Base-by-base conservation (phyloP, 495 filamentous ascomycete species). In the Xylaria bambusicola region DNA sequence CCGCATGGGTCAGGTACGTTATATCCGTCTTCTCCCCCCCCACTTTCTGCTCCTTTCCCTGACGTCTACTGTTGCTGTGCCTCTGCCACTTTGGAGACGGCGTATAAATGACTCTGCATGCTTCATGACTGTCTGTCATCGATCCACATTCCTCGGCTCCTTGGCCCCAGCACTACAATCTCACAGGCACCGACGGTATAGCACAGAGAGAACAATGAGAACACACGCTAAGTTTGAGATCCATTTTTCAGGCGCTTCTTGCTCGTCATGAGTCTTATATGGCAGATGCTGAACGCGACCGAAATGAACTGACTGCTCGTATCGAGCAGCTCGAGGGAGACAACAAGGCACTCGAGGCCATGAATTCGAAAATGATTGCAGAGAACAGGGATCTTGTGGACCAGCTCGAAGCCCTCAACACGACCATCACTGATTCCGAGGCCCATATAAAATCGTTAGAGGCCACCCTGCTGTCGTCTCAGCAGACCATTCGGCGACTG, bases 201-300 rank as follows among this genome's bases (percentile, higher is more conserved):
- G 36, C 6, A 62, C 58, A 48, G 58, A 46, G n/a, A 49, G 60
- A 63, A 64, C 68, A 46, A 82, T 81, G 75, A 47, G 48, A 6
- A 57, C 49, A 18, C 56, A 15, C 47, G 61, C 24, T 60, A 56
- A n/a, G n/a, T 66, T 86, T 91, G 74, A 91, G 84, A 17, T 90
- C 89, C 75, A 72, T 86, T 40, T 74, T 91, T 52, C 87, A 97
- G 93, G 90, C 93, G 33, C 78, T 98, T 36, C 84, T 98, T 17
- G 85, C 88, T 50, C 89, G 93, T 56, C 93, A 98, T 82, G 93
- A 97, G 75, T 84, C 86, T 38, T 97, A 96, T 71, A 90, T 97
- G 80, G 87, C 85, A 18, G 91, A 96, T 68, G 89, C 91, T 51
- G 92, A 96, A 78, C 82, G 86, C 52, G 90, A 96, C 66, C 86